Evolutionary conservation across 2,329 filamentous ascomycete species (phyloP).

Genomic region (Dactylellina drechsleri): DNA sequence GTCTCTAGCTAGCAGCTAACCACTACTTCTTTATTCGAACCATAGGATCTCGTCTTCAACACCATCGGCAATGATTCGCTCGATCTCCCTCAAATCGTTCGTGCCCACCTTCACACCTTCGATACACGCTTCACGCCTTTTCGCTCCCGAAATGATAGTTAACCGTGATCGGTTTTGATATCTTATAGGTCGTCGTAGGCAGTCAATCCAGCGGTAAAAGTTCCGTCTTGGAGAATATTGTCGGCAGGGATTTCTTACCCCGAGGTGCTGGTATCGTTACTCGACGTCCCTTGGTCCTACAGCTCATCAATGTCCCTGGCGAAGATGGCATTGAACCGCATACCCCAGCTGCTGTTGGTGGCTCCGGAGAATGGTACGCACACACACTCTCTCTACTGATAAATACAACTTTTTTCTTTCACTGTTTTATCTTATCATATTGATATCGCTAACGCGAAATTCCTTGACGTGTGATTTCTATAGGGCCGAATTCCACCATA

Average conservation of each 20-base stretch:
- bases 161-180: slow-evolving; percentile 33
- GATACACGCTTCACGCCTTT: neutral
- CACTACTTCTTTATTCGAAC: neutral
- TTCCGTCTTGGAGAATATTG: slow-evolving; percentile 97
- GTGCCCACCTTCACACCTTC: slow-evolving; percentile 60
- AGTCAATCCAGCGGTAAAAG: slow-evolving; percentile 99
- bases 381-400: slow-evolving; percentile 61
- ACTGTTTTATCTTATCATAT: slow-evolving; percentile 55
- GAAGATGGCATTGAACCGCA: slow-evolving; percentile 76
- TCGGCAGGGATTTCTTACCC: slow-evolving; percentile 95
- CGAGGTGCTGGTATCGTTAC: slow-evolving; percentile 97
- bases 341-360: slow-evolving; percentile 76
- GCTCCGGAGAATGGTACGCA: slow-evolving; percentile 67
- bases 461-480: slow-evolving; percentile 60
- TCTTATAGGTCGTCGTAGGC: slow-evolving; percentile 86
- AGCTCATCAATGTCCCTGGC: slow-evolving; percentile 92
- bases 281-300: slow-evolving; percentile 89
- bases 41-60: slow-evolving; percentile 78
- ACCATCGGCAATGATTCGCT: slow-evolving; percentile 99
- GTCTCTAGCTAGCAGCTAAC: slow-evolving; percentile 28
- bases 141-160: neutral
- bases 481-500: slow-evolving; percentile 97
- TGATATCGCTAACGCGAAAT: neutral
- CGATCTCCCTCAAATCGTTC: slow-evolving; percentile 96
- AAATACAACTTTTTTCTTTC: too few relatives aligned